Conservation (phyloP, 2,329 filamentous ascomycete genomes). For the Herpotrichia juniperi region DNA sequence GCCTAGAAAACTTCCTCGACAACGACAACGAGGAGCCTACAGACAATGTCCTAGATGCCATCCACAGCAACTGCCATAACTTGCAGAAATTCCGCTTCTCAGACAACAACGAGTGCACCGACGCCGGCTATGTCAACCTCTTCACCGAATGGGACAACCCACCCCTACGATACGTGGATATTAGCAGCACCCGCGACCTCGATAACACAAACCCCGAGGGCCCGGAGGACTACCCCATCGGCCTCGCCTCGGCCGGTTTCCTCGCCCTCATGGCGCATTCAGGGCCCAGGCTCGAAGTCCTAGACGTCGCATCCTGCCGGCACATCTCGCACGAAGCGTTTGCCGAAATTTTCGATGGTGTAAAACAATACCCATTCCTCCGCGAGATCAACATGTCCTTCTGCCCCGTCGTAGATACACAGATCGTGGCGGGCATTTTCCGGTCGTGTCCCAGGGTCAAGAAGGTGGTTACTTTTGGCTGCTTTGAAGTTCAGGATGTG, state of each 20-base stretch:
- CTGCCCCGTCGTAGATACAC: conserved; percentile 70
- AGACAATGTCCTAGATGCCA: conserved; percentile 65
- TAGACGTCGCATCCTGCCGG: conserved; percentile 85
- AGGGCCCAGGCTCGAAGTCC: conserved; percentile 64
- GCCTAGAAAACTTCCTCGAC: conserved; percentile 70
- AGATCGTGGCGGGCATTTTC: conserved; percentile 68
- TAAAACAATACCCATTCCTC: conserved; percentile 69
- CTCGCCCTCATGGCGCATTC: conserved; percentile 85
- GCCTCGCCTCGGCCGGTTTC: conserved; percentile 78
- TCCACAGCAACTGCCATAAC: conserved; percentile 71
- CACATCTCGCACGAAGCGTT: conserved; percentile 78
- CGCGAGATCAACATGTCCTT: conserved; percentile 79
- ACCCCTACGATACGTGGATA: conserved; percentile 71
- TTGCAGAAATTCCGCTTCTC: conserved; percentile 82
- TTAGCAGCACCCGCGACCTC: conserved; percentile 78
- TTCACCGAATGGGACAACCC: conserved; percentile 80
- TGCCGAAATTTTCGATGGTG: conserved; percentile 71
- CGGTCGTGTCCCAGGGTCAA: conserved; percentile 64
- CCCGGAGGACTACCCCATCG: conserved; percentile 64
- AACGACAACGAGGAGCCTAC: conserved; percentile 64
- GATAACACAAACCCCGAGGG: conserved; percentile 73
- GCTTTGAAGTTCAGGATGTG: conserved; percentile 64
- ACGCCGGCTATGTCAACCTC: conserved; percentile 72
- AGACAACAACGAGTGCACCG: conserved; percentile 76
- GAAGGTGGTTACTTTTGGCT: conserved; percentile 67